Base-by-base conservation (phyloP, 768 basidiomycete genomes). In the Termitomyces sp. region DNA sequence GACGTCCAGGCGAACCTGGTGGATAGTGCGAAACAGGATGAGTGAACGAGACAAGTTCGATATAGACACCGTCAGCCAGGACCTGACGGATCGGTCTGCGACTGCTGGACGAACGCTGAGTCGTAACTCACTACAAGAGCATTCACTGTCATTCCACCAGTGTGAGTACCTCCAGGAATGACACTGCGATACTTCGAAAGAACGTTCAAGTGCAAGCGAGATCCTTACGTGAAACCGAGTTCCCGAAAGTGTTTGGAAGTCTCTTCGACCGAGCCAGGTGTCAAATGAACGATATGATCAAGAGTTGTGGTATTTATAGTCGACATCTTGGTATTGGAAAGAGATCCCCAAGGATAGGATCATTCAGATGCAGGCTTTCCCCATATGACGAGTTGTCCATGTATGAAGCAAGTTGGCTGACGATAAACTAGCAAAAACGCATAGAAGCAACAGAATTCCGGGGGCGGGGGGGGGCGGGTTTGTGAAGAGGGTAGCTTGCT, bases 211-310 rank as follows among this genome's bases (percentile, higher is more conserved):
- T 54, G 28, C 16, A 55, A 29, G 6, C 16, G 16, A 41, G n/a
- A 13, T 20, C 61, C 79, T 57, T 61, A 89, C 88, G 75, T 81
- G 78, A 90, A 89, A 5, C 88, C 89, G 4, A 87, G 69, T n/a
- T 76, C 64, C 20, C 73, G 72, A 59, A 87, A 89, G 47, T 81
- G 78, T 22, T 77, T 67, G 0, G 82, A 73, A 22, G 75, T 77
- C 34, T 78, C 68, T 20, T 75, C 66, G 10, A 89, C 73, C 0
- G 81, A 75, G 0, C 81, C 85, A 1, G 87, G 84, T 0, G 87
- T 84, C n/a, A 90, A 73, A 66, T 89, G 83, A 0, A 90, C 79
- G 56, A 90, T 81, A 61, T 90, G 88, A 60, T 90, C 88, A 12
- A 89, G 68, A 12, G 65, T 72, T n/a, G 66, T 65, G 29, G 69